Conservation (phyloP, 192 early-diverging fungal species). For the Coemansia sp. region DNA sequence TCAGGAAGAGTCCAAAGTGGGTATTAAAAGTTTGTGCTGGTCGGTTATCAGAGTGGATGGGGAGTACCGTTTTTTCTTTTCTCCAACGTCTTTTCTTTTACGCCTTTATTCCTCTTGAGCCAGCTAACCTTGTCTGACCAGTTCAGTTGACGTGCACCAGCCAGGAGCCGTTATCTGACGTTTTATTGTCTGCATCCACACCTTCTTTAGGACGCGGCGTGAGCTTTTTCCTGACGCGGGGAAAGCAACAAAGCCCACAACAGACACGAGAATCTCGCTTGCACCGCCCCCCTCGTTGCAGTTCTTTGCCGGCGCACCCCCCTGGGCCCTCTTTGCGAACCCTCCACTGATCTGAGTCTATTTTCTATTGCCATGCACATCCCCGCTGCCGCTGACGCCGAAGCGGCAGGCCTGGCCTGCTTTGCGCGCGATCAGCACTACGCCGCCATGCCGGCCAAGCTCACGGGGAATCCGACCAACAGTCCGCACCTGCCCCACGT, state of each 20-base stretch:
- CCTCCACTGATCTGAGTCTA: conserved; percentile 12
- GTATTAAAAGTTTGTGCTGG: no score
- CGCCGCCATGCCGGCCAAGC: conserved; percentile 21
- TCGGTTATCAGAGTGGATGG: no score
- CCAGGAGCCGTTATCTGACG: neutral
- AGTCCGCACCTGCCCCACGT: conserved; percentile 7
- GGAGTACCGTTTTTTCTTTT: no score
- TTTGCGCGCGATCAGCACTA: conserved; percentile 12
- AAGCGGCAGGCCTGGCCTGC: conserved; percentile 5
- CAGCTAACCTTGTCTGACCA: neutral
- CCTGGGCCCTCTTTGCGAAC: conserved; percentile 29
- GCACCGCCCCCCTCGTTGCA: conserved; percentile 24
- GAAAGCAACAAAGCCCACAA: conserved; percentile 20
- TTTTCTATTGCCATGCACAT: conserved; percentile 14
- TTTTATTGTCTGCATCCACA: neutral
- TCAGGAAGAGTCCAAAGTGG: no score
- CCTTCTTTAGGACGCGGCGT: neutral
- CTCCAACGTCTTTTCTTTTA: no score
- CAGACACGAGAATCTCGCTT: conserved; percentile 18
- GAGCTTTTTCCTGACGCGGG: conserved; percentile 32
- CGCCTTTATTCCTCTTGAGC: neutral
- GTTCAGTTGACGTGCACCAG: neutral
- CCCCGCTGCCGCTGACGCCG: conserved; percentile 3
- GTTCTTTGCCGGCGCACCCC: conserved; percentile 39
- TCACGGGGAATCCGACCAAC: conserved; percentile 14